Evolutionary conservation across 306 rosid species (phyloP), one percentile per base, ranked within the genome.

Genomic region (Dalbergia cochinchinensis): DNA sequence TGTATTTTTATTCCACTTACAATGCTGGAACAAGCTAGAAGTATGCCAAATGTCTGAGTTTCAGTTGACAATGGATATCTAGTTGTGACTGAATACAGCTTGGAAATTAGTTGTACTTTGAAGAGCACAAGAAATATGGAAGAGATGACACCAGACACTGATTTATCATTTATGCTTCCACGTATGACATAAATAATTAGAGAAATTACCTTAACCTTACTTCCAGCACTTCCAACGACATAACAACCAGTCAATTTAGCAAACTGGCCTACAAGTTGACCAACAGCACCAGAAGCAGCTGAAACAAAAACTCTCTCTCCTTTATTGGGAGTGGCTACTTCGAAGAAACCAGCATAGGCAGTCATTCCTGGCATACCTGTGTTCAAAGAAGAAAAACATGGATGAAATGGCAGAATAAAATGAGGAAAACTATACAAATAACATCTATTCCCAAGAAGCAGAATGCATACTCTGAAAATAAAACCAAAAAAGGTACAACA

Each of bases 181-280:
- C 0, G 6, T 22, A 48, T 50, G n/a, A 16, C 22, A n/a, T 1
- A 31, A 31, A 3, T 19, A 51, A 51, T 35, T 34, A 54, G 39
- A 71, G 11, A 11, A 11, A 53, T 64, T 26, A 81, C 83, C 76
- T 82, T 85, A 11, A 74, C 69, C 53, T 82, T 69, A 14, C 68
- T 82, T 16, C 82, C 78, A 11, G 82, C 74, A 44, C 84, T 78
- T 68, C 88, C 84, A 35, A 85, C 86, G 13, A 85, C 82, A 63
- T 85, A 82, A 37, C 86, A 85, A 50, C 78, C 86, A 4, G 69
- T 12, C 71, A 85, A 4, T 37, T 85, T 82, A 5, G 85, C 85
- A n/a, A 82, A 76, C 18, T 82, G 78, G 4, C 85, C 81, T 8
- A 82, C 81, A 7, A 76, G 73, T 48, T 82, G 81, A 5, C 85